Base-by-base conservation (phyloP, 2,329 filamentous ascomycete species). In the Alternaria sp. region DNA sequence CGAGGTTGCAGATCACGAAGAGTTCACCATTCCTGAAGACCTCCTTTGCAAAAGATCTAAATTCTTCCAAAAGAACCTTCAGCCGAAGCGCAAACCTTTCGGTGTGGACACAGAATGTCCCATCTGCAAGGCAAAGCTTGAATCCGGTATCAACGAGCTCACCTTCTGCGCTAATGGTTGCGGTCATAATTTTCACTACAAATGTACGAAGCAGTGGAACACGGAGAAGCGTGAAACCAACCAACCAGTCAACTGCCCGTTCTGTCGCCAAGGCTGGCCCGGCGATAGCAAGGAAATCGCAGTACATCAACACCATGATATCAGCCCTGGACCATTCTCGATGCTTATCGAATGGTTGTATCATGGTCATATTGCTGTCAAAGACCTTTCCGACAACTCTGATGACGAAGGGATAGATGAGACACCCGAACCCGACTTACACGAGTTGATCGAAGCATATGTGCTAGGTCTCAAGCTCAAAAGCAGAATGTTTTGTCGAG, bases 1-100 rank as follows among this genome's bases (percentile, higher is more conserved):
- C 27, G 9, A 48, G 28, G 44, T 48, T 32, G 27, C 44, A 14
- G 16, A 27, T 30, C 27, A n/a, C 27, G 12, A 57, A 11, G 27
- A 51, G 9, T 57, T 57, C 11, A 32, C 14, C 18, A 18, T 43
- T 14, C 34, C 30, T 34, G 36, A 41, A 43, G 45, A 57, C n/a
- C 36, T 57, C 5, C 18, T 57, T 27, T 57, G 54, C 45, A 40
- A 18, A 18, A 34, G 25, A 28, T 57, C 45, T 18, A 11, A 4
- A 18, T 44, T 27, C 10, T 57, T 57, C 28, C 27, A 22, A 7
- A 28, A 20, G 25, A 18, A 8, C 27, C 27, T 57, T 18, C 54
- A 57, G 6, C 36, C 45, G 9, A 28, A 28, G 5, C 32, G 54
- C 20, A 43, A 51, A 4, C 27, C 28, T 16, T 12, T 51, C 8